These are phyloP conservation scores for Trichoderma koningii DNA, from an alignment of 2,329 filamentous ascomycete genomes.

Conservation along the genomic window DNA sequence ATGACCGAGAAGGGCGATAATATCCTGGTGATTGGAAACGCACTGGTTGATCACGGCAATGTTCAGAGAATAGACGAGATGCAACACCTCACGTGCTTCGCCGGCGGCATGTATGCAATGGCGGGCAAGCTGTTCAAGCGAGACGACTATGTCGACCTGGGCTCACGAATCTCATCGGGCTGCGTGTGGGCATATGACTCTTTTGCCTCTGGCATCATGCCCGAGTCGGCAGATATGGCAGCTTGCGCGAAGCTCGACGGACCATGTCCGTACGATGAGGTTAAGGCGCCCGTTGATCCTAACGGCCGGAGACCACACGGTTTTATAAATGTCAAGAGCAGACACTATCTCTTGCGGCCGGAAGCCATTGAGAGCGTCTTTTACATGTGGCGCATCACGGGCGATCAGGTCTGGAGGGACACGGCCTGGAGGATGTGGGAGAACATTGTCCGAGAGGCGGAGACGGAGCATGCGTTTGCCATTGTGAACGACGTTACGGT, in stretches of 20 bases:
- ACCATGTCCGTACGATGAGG: conserved; percentile 42
- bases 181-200: conserved; percentile 58
- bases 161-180: conserved; percentile 52
- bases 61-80: conserved; percentile 41
- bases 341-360: conserved; percentile 49
- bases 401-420: conserved; percentile 47
- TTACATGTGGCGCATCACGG: conserved; percentile 54
- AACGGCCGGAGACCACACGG: conserved; percentile 49
- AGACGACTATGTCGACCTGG: conserved; percentile 50
- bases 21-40: conserved; percentile 59
- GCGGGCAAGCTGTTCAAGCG: conserved; percentile 62
- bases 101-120: conserved; percentile 70
- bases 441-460: conserved; percentile 45
- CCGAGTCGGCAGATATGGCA: conserved; percentile 50
- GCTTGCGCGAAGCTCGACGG: conserved; percentile 40
- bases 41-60: conserved; percentile 35
- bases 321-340: conserved; percentile 56
- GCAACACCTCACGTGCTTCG: conserved; percentile 69
- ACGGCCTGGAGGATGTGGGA: conserved; percentile 54
- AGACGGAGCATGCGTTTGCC: conserved; percentile 49
- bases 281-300: conserved; percentile 29
- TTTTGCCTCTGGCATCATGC: conserved; percentile 56
- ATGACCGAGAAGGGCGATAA: conserved; percentile 61
- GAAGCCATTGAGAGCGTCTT: conserved; percentile 58
- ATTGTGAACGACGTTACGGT: conserved; percentile 43